These are phyloP conservation scores for Viridothelium virens DNA, from an alignment of 495 filamentous ascomycete genomes.

Conservation along the genomic window DNA sequence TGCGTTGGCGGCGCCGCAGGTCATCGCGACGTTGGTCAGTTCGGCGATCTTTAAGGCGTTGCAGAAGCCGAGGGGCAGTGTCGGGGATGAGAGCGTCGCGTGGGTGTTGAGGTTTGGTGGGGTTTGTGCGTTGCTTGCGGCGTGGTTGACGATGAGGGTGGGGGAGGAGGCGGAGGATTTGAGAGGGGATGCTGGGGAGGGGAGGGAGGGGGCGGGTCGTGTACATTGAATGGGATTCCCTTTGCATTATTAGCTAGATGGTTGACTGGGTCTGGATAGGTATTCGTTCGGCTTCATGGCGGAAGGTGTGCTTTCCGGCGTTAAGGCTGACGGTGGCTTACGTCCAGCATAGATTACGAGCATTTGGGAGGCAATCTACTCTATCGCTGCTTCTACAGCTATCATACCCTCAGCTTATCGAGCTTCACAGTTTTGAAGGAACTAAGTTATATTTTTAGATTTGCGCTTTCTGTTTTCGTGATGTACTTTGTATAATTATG, in stretches of 20 bases:
- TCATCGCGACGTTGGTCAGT: conserved; percentile 73
- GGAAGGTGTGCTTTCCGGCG: too few relatives aligned
- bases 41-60: conserved; percentile 70
- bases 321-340: too few relatives aligned
- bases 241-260: not conserved
- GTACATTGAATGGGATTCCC: not conserved
- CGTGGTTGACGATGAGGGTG: conserved; percentile 41
- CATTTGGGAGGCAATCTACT: too few relatives aligned
- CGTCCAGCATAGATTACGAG: too few relatives aligned
- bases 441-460: too few relatives aligned
- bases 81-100: conserved; percentile 77
- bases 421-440: too few relatives aligned
- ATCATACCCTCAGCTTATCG: too few relatives aligned
- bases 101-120: conserved; percentile 79
- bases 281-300: not conserved
- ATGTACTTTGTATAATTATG: not conserved
- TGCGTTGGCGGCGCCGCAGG: conserved; percentile 78
- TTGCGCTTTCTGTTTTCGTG: too few relatives aligned
- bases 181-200: not conserved
- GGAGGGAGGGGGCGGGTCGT: not conserved
- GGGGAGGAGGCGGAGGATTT: conserved; percentile 29
- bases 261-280: not conserved
- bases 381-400: too few relatives aligned
- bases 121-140: conserved; percentile 65
- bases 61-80: conserved; percentile 73